Base-by-base conservation (phyloP, 179 eudicot genomes). In the Amaranthus tricolor region DNA sequence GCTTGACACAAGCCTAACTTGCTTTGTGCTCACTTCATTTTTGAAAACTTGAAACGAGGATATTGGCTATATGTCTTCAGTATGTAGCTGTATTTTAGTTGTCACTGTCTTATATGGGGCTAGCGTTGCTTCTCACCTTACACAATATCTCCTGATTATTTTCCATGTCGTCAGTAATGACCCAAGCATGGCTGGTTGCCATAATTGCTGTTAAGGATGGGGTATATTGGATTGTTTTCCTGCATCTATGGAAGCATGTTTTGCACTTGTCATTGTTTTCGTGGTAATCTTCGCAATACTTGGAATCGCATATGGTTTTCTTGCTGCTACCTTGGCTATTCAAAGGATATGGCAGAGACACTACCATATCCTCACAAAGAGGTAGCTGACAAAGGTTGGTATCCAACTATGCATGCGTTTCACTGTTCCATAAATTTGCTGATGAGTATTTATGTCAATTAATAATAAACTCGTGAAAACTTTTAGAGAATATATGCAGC, bases 341-440 rank as follows among this genome's bases (percentile, higher is more conserved):
- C 98, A 93, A 77, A 91, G 95, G 80, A 91, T 93, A 59, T 93
- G 96, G 98, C 97, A 91, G 83, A 89, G 97, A 78, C 98, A 93
- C 82, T 91, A 88, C 83, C 97, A 93, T 87, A 93, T 93, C 75
- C 92, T 91, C 72, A 87, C 97, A 40, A 93, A 93, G 85, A 89
- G 90, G 79, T 95, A 91, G 85, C 93, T 91, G 50, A 91, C 98
- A 5, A 88, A 93, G 97, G 98, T 89, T 74, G 40, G 82, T 79
- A 50, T 51, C 8, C 54, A 63, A 15, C 5, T 57, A 43, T 17
- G 5, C 61, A 19, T 50, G 50, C 56, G 50, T 73, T 44, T 48
- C 31, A 10, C 48, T 63, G 62, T 51, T 48, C 20, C 17, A n/a
- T 31, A 24, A 0, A 31, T 31, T 31, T 31, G 40, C 40, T 31